Evolutionary conservation across 257 asterid species (phyloP).

Genomic region (Nicotiana knightiana): DNA sequence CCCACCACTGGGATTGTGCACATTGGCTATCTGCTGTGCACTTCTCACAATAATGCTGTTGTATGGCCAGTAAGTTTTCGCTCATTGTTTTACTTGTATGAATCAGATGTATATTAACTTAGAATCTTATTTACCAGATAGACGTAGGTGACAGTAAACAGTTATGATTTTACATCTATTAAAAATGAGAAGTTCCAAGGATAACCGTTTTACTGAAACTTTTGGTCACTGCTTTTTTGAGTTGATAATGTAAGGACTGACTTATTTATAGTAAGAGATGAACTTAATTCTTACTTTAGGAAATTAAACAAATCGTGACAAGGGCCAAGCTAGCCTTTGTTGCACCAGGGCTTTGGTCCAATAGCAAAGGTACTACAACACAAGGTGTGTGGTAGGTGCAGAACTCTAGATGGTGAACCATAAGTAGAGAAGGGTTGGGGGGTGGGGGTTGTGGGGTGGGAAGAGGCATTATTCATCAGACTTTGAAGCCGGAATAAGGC

Average conservation of each 20-base stretch:
- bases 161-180: neutral
- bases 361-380: neutral
- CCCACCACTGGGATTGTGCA: constrained; percentile 84
- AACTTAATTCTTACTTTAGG: neutral
- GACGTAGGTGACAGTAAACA: neutral
- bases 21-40: constrained; percentile 65
- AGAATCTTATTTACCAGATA: neutral
- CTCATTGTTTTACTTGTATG: constrained; percentile 4
- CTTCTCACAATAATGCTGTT: constrained; percentile 70
- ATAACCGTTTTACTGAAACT: neutral
- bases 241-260: neutral
- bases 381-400: neutral
- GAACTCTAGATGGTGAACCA: neutral
- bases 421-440: too few species aligned
- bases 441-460: too few species aligned
- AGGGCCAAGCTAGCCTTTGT: neutral
- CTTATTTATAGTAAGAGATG: neutral
- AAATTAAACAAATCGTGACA: neutral
- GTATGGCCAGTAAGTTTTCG: constrained; percentile 74
- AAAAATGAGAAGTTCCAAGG: neutral
- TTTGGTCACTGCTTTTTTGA: neutral
- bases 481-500: neutral
- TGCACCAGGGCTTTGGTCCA: neutral
- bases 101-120: neutral
- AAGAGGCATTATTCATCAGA: neutral